phyloP scores from a whole-genome alignment of 331 rosid genomes.

The Cydonia oblonga region DNA sequence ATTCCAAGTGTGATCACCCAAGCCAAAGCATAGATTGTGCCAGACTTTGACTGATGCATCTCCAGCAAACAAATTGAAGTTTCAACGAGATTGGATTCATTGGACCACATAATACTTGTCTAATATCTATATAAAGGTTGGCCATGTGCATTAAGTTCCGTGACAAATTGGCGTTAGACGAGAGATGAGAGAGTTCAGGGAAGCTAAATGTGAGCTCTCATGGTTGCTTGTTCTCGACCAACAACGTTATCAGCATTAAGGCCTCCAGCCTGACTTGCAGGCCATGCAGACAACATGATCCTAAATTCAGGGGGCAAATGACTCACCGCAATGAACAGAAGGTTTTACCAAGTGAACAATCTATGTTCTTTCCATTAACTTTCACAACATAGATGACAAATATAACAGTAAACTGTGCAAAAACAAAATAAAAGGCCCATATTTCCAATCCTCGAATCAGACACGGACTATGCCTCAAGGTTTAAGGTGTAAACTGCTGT shows the following conservation, averaged over 20 bases:
- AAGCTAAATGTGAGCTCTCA: neutral
- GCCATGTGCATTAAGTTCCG: neutral
- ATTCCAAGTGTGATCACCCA: neutral
- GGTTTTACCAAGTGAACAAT: neutral
- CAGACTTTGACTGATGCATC: neutral
- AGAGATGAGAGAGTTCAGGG: neutral
- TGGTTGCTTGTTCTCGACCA: neutral
- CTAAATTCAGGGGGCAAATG: neutral
- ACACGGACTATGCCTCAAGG: neutral
- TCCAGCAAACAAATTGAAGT: neutral
- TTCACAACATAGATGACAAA: neutral
- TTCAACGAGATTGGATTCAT: neutral
- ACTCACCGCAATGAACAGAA: neutral
- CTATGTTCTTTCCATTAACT: neutral
- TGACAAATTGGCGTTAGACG: neutral
- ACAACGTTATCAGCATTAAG: neutral
- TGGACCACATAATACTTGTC: neutral
- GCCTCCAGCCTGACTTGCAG: neutral
- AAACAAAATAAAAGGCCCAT: neutral
- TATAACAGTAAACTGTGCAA: neutral
- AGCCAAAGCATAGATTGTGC: neutral
- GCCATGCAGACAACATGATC: neutral
- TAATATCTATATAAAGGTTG: neutral
- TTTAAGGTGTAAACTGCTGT: neutral
- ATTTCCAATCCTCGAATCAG: neutral